A percentile compares a stretch with the other conserved stretches of the same genome.
These are phyloP conservation scores for Trichoderma virens DNA, from an alignment of 495 filamentous ascomycete species.

Conservation along the genomic window DNA sequence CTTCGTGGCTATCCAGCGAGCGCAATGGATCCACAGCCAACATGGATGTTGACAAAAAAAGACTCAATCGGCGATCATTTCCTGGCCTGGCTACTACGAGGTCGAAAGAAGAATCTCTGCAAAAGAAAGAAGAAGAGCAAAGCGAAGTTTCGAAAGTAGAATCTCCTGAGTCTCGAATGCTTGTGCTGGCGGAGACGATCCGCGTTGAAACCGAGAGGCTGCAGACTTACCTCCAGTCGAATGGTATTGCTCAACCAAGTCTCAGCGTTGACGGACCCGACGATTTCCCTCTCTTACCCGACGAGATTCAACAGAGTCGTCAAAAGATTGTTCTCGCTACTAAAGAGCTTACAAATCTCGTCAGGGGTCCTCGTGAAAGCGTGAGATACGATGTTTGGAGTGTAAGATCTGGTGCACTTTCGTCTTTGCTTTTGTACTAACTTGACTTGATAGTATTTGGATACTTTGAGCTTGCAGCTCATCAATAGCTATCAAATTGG, in stretches of 20 bases:
- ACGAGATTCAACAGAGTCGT: constrained; percentile 27
- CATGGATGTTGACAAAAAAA: too few species aligned
- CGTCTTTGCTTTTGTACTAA: background rate
- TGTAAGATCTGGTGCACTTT: constrained; percentile 16
- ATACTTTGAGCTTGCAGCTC: constrained; percentile 28
- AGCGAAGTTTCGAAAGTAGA: background rate
- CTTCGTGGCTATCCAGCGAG: background rate
- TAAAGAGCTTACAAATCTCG: constrained; percentile 31
- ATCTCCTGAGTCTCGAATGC: constrained; percentile 23
- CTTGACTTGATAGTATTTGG: constrained; percentile 27
- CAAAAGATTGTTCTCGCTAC: constrained; percentile 32
- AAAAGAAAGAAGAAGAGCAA: too few species aligned
- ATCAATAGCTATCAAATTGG: constrained; percentile 35
- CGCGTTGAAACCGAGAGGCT: constrained; percentile 32
- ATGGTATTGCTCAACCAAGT: constrained; percentile 28
- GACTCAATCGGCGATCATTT: too few species aligned
- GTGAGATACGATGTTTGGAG: constrained; percentile 36
- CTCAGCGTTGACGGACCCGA: constrained; percentile 30
- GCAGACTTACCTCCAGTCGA: constrained; percentile 30
- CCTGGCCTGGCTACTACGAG: too few species aligned
- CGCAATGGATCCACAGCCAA: too few species aligned
- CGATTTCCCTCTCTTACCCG: constrained; percentile 33
- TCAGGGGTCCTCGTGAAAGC: constrained; percentile 33
- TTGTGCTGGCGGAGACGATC: constrained; percentile 31
- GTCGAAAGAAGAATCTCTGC: too few species aligned